phyloP scores from a whole-genome alignment of 1,284 basidiomycete species.

The Rhodotorula glutinis region DNA sequence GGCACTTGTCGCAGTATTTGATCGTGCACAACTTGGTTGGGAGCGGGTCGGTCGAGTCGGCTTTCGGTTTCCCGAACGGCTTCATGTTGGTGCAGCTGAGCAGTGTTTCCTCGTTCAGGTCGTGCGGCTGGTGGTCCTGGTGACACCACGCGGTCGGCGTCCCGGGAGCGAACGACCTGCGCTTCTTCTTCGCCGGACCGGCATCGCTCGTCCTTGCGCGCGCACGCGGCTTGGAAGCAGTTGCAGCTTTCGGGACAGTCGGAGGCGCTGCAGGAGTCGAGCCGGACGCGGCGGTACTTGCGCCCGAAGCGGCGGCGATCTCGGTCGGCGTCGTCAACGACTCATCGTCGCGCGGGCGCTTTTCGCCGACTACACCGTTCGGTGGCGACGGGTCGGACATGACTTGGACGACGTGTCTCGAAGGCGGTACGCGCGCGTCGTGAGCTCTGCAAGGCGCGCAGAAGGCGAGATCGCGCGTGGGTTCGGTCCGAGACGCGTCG shows the following conservation, averaged over 20 bases:
- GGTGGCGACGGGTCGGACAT: background rate
- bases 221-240: background rate
- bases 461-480: no score
- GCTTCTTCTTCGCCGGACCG: constrained; percentile 15
- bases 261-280: background rate
- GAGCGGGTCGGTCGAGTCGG: background rate
- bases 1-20: constrained; percentile 17
- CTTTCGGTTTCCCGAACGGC: constrained; percentile 1
- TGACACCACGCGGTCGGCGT: constrained; percentile 29
- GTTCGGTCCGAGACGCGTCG: no score
- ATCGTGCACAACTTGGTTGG: constrained; percentile 8
- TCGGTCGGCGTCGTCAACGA: background rate
- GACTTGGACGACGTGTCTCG: no score
- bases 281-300: background rate
- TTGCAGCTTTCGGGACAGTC: background rate
- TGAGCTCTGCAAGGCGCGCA: no score
- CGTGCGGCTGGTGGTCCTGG: constrained; percentile 19
- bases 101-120: background rate
- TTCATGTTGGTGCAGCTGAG: constrained; percentile 17
- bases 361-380: background rate
- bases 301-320: no score
- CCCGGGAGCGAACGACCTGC: constrained; percentile 4
- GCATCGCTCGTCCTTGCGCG: background rate
- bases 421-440: no score
- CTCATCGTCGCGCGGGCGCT: background rate